These are phyloP conservation scores for Durio zibethinus DNA, from an alignment of 345 rosid species.

Conservation along the genomic window DNA sequence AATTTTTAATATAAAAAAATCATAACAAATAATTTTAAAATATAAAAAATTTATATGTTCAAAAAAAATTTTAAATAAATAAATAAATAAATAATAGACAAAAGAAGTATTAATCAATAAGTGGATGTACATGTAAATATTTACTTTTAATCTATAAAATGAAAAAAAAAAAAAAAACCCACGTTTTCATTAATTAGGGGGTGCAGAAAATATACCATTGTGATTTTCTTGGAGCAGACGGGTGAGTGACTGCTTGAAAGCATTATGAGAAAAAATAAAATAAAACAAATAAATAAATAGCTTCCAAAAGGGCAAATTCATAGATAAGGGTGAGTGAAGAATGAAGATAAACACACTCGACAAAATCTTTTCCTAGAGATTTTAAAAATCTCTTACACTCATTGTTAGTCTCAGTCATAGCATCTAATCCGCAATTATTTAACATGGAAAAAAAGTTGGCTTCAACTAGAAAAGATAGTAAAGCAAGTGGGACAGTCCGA, in stretches of 20 bases:
- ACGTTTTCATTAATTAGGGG: neutral
- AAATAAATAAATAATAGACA: too few species aligned
- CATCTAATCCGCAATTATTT: constrained; percentile 29
- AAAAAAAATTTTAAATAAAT: too few species aligned
- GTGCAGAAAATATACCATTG: too few species aligned
- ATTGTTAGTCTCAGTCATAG: constrained; percentile 24
- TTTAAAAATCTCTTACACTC: constrained; percentile 2
- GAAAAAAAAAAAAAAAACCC: neutral
- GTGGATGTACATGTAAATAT: neutral
- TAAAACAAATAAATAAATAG: neutral
- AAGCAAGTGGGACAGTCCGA: constrained; percentile 46
- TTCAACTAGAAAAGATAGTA: constrained; percentile 17
- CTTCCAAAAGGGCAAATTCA: neutral
- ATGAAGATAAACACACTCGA: neutral
- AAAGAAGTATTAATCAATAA: too few species aligned
- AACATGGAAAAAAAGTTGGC: constrained; percentile 9
- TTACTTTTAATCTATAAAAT: too few species aligned
- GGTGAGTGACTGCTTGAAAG: neutral
- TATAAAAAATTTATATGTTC: too few species aligned
- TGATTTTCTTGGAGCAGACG: neutral
- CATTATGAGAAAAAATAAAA: neutral
- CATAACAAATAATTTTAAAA: too few species aligned
- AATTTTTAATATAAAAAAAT: too few species aligned
- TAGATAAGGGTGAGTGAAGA: too few species aligned
- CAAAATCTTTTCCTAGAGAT: constrained; percentile 21